Conservation (phyloP, 2,329 filamentous ascomycete genomes). For the Oidium heveae region DNA sequence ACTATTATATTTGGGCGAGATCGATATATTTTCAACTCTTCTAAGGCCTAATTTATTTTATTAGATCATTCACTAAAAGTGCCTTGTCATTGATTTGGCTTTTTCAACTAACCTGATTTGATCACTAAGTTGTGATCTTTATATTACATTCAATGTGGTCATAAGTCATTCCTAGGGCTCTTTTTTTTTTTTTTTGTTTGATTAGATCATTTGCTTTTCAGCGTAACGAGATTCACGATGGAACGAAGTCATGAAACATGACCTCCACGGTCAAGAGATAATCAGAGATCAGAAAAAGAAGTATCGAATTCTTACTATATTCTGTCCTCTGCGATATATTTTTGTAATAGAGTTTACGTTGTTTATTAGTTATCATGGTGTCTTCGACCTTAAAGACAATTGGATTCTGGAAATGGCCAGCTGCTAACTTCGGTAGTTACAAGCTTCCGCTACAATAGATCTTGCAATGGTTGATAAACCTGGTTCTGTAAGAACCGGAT, state of each 20-base stretch:
- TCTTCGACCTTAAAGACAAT: too few relatives aligned
- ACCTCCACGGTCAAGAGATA: background rate
- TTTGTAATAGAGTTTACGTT: too few relatives aligned
- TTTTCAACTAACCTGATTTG: conserved; percentile 2
- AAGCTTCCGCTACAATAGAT: too few relatives aligned
- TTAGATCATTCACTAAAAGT: conserved; percentile 9
- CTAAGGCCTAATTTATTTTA: conserved; percentile 13
- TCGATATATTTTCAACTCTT: conserved; percentile 3
- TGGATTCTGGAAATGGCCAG: too few relatives aligned
- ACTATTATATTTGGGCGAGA: background rate
- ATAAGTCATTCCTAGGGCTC: background rate
- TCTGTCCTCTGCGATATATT: too few relatives aligned
- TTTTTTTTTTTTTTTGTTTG: background rate
- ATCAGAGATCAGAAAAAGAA: too few relatives aligned
- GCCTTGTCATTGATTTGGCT: conserved; percentile 1
- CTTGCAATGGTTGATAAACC: too few relatives aligned
- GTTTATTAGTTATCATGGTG: too few relatives aligned
- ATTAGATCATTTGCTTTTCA: conserved; percentile 4
- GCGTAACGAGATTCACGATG: conserved; percentile 12
- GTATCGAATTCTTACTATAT: too few relatives aligned
- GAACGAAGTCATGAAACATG: conserved; percentile 10
- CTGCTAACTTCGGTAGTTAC: too few relatives aligned
- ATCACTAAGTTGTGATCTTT: background rate
- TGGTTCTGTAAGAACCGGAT: too few relatives aligned
- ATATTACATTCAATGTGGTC: conserved; percentile 2